phyloP scores from a whole-genome alignment of 192 early-diverging fungal species.

The Backusella tuberculispora region DNA sequence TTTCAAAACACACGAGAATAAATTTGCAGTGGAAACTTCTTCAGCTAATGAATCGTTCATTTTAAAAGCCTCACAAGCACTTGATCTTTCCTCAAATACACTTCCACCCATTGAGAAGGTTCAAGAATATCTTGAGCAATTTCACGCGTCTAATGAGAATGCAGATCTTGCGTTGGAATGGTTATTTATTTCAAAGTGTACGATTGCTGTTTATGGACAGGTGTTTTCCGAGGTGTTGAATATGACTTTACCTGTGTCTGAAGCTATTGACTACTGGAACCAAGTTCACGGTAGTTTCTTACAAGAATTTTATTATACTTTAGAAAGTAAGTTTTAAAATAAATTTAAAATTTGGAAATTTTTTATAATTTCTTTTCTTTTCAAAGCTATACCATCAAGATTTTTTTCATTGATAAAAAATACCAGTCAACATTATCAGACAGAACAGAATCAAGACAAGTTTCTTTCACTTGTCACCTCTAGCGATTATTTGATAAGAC shows the following conservation, averaged over 20 bases:
- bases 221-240: constrained; percentile 60
- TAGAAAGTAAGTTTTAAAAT: constrained; percentile 49
- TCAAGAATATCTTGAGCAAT: constrained; percentile 14
- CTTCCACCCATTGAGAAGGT: constrained; percentile 6
- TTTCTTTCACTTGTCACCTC: constrained; percentile 10
- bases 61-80: constrained; percentile 8
- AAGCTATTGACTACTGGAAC: constrained; percentile 72
- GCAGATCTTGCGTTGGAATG: constrained; percentile 39
- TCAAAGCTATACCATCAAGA: constrained; percentile 17
- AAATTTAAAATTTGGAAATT: neutral
- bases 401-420: constrained; percentile 18
- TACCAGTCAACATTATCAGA: constrained; percentile 4
- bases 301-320: constrained; percentile 45
- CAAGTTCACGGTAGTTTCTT: constrained; percentile 48
- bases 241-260: constrained; percentile 60
- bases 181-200: constrained; percentile 57
- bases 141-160: neutral
- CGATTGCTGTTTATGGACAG: constrained; percentile 59
- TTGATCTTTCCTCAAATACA: neutral
- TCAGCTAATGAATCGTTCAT: neutral
- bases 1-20: constrained; percentile 1
- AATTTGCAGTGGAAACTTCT: neutral
- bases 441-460: neutral
- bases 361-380: constrained; percentile 26
- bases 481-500: neutral